These are phyloP conservation scores for Globisporangium nunn DNA, from an alignment of 352 stramenopile genomes.

Conservation along the genomic window DNA sequence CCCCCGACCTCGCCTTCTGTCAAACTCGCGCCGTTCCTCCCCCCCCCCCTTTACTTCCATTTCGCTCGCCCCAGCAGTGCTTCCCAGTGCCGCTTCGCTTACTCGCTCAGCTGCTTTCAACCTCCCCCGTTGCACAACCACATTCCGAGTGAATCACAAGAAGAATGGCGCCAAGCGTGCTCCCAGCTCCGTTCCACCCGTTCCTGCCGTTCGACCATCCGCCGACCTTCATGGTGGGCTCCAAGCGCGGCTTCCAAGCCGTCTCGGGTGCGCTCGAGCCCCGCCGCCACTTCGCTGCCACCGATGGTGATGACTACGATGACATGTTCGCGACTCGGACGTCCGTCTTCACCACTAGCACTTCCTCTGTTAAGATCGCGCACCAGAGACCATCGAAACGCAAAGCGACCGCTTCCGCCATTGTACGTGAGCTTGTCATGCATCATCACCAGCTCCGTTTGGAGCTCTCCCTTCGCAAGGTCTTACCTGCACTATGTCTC, in stretches of 20 bases:
- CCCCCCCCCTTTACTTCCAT: neutral
- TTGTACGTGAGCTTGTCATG: constrained; percentile 11
- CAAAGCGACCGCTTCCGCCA: constrained; percentile 20
- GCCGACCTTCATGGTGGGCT: neutral
- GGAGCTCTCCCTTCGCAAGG: neutral
- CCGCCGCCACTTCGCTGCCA: neutral
- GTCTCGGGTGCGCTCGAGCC: neutral
- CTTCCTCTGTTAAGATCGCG: neutral
- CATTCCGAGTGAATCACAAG: neutral
- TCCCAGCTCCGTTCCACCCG: neutral
- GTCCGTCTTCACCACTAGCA: neutral
- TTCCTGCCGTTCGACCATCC: neutral
- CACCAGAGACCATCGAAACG: constrained; percentile 18
- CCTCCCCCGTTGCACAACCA: neutral
- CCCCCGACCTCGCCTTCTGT: neutral
- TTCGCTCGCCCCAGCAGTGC: constrained; percentile 1
- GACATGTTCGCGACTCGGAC: constrained; percentile 18
- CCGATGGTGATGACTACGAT: constrained; percentile 2
- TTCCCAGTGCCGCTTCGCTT: neutral
- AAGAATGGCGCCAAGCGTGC: neutral
- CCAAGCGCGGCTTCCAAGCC: neutral
- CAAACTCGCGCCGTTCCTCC: neutral
- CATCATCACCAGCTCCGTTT: neutral
- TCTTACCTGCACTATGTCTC: neutral
- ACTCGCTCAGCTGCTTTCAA: neutral